These are phyloP conservation scores for Tricholoma bakamatsutake DNA, from an alignment of 768 basidiomycete genomes.

Conservation along the genomic window DNA sequence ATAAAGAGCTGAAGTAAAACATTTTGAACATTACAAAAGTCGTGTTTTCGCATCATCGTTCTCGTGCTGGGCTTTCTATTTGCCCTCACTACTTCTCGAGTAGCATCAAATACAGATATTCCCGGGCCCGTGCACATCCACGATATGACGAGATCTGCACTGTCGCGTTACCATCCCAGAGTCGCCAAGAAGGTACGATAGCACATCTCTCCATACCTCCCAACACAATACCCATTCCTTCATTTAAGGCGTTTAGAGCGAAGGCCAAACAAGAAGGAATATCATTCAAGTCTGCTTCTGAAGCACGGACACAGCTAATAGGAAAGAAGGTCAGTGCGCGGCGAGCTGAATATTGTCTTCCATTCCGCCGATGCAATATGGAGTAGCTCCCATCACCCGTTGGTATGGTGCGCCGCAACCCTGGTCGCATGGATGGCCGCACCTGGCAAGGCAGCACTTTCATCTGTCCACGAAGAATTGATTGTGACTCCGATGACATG, in stretches of 20 bases:
- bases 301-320: constrained; percentile 4
- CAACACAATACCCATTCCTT: not conserved
- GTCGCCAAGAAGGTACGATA: constrained; percentile 7
- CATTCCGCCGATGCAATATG: not conserved
- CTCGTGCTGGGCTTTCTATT: too few species aligned
- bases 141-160: constrained; percentile 9
- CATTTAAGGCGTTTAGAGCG: constrained; percentile 5
- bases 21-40: not conserved
- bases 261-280: constrained; percentile 6
- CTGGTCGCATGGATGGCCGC: constrained; percentile 19
- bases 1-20: not conserved
- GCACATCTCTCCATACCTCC: not conserved
- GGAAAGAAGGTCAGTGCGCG: constrained; percentile 2
- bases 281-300: constrained; percentile 1
- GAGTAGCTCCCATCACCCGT: not conserved
- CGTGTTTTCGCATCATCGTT: not conserved
- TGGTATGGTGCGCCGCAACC: constrained; percentile 13
- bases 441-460: constrained; percentile 21
- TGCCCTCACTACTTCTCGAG: not conserved
- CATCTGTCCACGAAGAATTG: constrained; percentile 15
- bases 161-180: constrained; percentile 10
- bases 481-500: constrained; percentile 12
- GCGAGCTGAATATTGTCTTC: not conserved
- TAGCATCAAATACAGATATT: too few species aligned
- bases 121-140: not conserved